Conservation (phyloP, 179 eudicot genomes). For the Heliamphora pulchella region DNA sequence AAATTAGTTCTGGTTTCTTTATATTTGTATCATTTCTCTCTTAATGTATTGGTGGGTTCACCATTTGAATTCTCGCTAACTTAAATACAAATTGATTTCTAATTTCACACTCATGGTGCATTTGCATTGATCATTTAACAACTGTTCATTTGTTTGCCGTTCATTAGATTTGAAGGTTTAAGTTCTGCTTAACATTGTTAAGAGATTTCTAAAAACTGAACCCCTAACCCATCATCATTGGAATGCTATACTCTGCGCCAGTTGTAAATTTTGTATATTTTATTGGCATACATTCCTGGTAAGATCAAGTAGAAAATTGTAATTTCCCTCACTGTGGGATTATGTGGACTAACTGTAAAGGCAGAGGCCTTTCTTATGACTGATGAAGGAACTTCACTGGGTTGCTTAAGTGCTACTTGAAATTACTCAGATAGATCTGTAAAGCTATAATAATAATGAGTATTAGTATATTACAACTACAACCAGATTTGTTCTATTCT, state of each 20-base stretch:
- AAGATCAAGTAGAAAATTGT: background rate
- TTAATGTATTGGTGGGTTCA: background rate
- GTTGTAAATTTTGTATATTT: background rate
- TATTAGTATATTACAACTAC: background rate
- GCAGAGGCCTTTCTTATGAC: background rate
- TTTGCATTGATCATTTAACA: background rate
- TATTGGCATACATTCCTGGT: background rate
- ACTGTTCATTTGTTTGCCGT: background rate
- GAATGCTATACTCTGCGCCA: background rate
- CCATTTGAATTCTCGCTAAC: background rate
- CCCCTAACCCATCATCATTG: background rate
- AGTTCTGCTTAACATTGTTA: background rate
- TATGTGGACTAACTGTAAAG: background rate
- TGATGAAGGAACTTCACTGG: background rate
- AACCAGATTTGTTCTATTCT: background rate
- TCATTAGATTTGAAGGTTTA: background rate
- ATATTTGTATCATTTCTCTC: background rate
- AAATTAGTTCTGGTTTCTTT: conserved; percentile 10
- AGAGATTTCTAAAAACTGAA: background rate
- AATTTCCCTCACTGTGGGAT: background rate
- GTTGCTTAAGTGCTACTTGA: background rate
- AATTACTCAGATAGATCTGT: background rate
- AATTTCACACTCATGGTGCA: background rate
- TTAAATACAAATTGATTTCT: background rate
- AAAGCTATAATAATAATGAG: background rate